Conservation (phyloP, 805 yeast genomes). For the Torulaspora quercuum region DNA sequence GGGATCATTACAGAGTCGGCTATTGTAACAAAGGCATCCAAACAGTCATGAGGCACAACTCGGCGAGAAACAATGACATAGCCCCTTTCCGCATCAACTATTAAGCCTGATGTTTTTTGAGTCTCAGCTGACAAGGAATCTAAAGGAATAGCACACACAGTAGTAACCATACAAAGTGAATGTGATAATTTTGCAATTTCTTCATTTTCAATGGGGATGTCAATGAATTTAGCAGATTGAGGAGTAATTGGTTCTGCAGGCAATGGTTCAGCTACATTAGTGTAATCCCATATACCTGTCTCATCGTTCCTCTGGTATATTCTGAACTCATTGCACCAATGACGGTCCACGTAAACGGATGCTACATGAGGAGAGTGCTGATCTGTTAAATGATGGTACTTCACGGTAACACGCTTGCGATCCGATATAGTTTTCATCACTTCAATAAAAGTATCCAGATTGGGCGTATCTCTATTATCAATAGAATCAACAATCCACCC, state of each 20-base stretch:
- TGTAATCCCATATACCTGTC: conserved; percentile 58
- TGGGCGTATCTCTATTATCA: conserved; percentile 70
- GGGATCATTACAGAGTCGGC: conserved; percentile 84
- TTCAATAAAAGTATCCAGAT: conserved; percentile 69
- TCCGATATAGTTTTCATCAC: conserved; percentile 80
- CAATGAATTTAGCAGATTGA: conserved; percentile 65
- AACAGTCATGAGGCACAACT: conserved; percentile 73
- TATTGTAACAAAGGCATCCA: conserved; percentile 69
- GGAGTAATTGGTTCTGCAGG: conserved; percentile 52
- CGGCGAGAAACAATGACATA: conserved; percentile 74
- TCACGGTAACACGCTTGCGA: conserved; percentile 61
- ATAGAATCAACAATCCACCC: conserved; percentile 83
- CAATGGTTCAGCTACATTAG: conserved; percentile 51
- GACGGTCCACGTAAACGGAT: conserved; percentile 74
- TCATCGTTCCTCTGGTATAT: conserved; percentile 60
- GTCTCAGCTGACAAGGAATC: conserved; percentile 70
- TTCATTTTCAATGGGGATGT: conserved; percentile 56
- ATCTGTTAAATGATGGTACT: conserved; percentile 75
- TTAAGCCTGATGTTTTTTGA: conserved; percentile 68
- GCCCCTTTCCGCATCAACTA: conserved; percentile 77
- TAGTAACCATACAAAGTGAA: conserved; percentile 68
- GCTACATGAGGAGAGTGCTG: conserved; percentile 67
- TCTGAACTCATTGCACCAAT: conserved; percentile 73
- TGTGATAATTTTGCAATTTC: conserved; percentile 55
- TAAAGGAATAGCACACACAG: conserved; percentile 62